Base-by-base conservation (phyloP, 164 flowering plant genomes). In the Echeveria elegans region DNA sequence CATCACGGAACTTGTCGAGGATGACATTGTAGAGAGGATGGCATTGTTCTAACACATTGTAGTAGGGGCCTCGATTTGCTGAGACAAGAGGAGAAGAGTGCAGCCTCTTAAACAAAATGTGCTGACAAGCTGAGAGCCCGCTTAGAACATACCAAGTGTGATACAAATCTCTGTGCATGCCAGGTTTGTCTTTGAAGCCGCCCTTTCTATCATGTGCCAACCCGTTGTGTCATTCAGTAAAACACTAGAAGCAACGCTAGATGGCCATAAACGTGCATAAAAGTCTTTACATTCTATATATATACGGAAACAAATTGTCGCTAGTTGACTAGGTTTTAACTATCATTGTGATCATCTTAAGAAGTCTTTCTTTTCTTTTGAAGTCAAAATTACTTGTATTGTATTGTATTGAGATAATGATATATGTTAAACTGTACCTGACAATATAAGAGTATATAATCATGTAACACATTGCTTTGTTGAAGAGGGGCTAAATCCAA, bases 91-190 rank as follows among this genome's bases (percentile, higher is more conserved):
- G 96, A 19, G 87, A 78, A 72, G 81, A 77, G 34, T 79, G 77
- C 24, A 73, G 74, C 23, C 77, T 77, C 69, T 74, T 76, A 38
- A 82, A 79, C 72, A 75, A 70, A 72, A 82, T 73, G 73, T 88
- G 69, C 67, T 91, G 99, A 69, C 89, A 71, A 45, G 84, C 76
- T 0, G 96, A 86, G 19, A 91, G 88, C 53, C 99, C 96, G 63
- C 97, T 89, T 14, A 91, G 82, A 69, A 91, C 87, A 68, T 94
- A 94, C 74, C 99, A 91, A 6, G 96, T 87, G 80, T 89, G 97
- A 58, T 94, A 94, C 67, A 71, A 78, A 75, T 94, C 96, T 77
- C 88, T 82, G 12, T 34, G 19, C 72, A 88, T 87, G 64, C 96
- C 90, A 10, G 95, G 99, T 69, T 94, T 94, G 81, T 94, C 97